Percentiles rank a stretch among this genome's conserved stretches.
Evolutionary conservation across 257 asterid genomes (phyloP).

Genomic region (Datura wrightii): DNA sequence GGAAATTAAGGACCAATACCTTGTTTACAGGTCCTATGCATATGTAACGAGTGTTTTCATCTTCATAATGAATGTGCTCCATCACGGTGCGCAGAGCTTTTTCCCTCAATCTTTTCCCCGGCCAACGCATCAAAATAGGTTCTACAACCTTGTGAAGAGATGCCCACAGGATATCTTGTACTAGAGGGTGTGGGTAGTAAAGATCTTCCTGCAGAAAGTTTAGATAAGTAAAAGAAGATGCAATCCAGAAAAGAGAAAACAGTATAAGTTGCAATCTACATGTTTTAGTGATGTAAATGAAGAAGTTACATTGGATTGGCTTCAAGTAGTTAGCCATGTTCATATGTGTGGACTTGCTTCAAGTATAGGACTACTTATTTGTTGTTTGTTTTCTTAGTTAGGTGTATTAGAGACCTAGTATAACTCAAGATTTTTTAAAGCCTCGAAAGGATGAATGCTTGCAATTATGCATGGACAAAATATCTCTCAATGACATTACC

Average conservation of each 20-base stretch:
- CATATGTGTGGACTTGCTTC: background rate
- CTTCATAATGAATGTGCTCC: constrained; percentile 97
- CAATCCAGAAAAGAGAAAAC: constrained; percentile 1
- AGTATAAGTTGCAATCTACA: constrained; percentile 19
- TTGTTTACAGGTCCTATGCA: constrained; percentile 98
- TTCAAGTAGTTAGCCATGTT: constrained; percentile 6
- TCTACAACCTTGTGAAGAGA: constrained; percentile 82
- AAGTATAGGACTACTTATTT: constrained; percentile 13
- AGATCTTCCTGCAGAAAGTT: constrained; percentile 85
- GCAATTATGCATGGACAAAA: background rate
- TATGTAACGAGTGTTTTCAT: constrained; percentile 91
- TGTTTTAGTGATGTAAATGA: background rate
- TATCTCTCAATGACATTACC: background rate
- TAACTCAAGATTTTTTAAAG: background rate
- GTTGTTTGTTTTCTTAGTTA: background rate
- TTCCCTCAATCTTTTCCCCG: constrained; percentile 89
- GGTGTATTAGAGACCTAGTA: background rate
- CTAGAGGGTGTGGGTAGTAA: constrained; percentile 90
- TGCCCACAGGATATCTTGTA: constrained; percentile 92
- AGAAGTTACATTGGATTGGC: background rate
- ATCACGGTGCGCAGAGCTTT: constrained; percentile 70
- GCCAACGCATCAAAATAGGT: constrained; percentile 91
- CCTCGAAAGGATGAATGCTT: background rate
- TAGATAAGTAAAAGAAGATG: constrained; percentile 26
- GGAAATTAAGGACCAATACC: constrained; percentile 51